Evolutionary conservation across 176 grass and related monocot species (phyloP).

Genomic region (Cocos nucifera): DNA sequence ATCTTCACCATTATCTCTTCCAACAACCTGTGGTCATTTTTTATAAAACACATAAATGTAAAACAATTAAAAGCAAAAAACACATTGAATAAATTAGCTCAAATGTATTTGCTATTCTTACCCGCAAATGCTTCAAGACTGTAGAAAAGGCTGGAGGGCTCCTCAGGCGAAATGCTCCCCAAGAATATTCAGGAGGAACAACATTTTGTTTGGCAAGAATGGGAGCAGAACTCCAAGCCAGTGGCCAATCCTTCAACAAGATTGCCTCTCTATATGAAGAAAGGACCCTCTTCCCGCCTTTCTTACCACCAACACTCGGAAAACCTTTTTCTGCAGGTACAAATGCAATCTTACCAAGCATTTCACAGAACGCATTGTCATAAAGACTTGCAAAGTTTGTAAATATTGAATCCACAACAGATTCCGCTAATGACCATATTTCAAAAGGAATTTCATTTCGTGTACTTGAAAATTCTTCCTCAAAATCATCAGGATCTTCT

Average conservation of each 20-base stretch:
- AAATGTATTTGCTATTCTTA: conserved; percentile 7
- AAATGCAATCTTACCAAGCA: conserved; percentile 75
- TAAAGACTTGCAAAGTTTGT: conserved; percentile 84
- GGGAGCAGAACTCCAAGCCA: conserved; percentile 82
- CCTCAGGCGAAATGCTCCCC: conserved; percentile 76
- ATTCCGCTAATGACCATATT: conserved; percentile 74
- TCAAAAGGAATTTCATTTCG: conserved; percentile 78
- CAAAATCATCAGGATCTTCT: conserved; percentile 64
- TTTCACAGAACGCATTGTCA: conserved; percentile 82
- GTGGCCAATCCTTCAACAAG: conserved; percentile 78
- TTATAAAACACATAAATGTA: conserved; percentile 16
- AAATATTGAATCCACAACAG: conserved; percentile 68
- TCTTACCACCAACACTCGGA: conserved; percentile 96
- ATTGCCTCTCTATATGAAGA: conserved; percentile 77
- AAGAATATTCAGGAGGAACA: conserved; percentile 87
- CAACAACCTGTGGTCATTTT: conserved; percentile 57
- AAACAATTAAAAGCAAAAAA: conserved; percentile 16
- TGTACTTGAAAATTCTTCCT: conserved; percentile 44
- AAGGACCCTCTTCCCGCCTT: conserved; percentile 77
- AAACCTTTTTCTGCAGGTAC: conserved; percentile 93
- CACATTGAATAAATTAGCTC: conserved; percentile 12
- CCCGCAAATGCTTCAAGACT: conserved; percentile 84
- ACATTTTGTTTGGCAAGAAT: conserved; percentile 77
- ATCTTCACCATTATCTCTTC: conserved; percentile 87
- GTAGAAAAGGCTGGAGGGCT: conserved; percentile 80